Evolutionary conservation across 2,329 filamentous ascomycete species (phyloP).

Genomic region (Trichoderma breve): DNA sequence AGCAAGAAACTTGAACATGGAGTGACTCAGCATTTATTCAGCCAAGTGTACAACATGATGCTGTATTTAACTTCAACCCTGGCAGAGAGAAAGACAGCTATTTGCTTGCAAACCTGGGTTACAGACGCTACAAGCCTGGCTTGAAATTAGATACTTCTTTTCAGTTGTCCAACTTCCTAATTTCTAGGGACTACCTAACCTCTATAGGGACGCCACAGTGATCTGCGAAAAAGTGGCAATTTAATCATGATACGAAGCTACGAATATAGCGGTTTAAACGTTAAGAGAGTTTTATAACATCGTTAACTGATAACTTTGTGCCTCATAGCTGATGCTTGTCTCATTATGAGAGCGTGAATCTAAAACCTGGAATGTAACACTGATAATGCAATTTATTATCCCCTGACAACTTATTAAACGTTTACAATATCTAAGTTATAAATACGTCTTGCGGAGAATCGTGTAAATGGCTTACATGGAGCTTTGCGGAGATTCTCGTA

Average conservation of each 20-base stretch:
- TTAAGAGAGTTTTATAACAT: neutral
- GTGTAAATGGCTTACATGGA: neutral
- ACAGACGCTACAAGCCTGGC: neutral
- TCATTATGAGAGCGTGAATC: neutral
- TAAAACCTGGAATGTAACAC: neutral
- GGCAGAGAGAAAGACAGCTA: neutral
- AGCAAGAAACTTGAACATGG: neutral
- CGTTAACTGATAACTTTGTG: neutral
- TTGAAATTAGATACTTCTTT: neutral
- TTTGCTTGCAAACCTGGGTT: neutral
- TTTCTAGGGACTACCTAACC: neutral
- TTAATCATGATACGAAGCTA: neutral
- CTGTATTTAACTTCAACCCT: neutral
- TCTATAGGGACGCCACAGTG: neutral
- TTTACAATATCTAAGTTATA: neutral
- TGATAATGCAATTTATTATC: neutral
- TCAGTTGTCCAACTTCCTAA: neutral
- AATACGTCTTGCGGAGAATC: neutral
- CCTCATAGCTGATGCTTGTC: neutral
- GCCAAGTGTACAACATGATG: neutral
- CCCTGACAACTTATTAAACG: neutral
- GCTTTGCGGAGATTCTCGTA: neutral
- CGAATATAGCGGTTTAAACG: no score
- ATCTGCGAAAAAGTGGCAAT: neutral
- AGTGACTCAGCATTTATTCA: neutral